Evolutionary conservation across 352 stramenopile genomes (phyloP).

Genomic region (Globisporangium paroecandrum): DNA sequence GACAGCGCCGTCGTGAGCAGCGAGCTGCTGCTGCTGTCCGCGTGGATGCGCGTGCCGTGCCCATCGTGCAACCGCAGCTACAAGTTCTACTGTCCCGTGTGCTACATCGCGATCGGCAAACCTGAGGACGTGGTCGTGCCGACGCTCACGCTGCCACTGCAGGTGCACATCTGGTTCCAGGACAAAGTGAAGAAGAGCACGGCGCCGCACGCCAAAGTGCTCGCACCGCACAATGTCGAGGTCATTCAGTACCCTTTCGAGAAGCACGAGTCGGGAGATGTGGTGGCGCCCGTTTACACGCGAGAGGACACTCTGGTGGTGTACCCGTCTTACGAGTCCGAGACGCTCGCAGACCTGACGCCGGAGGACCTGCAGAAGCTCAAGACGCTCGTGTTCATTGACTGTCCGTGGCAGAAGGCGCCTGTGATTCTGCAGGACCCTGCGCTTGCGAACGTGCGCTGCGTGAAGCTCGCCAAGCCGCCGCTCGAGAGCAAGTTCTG

Average conservation of each 20-base stretch:
- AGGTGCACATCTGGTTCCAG: conserved; percentile 84
- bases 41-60: conserved; percentile 59
- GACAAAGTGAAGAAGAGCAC: conserved; percentile 90
- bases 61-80: conserved; percentile 71
- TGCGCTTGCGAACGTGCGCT: conserved; percentile 49
- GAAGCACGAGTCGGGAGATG: conserved; percentile 2
- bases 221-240: conserved; percentile 65
- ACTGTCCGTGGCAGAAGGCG: conserved; percentile 85
- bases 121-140: conserved; percentile 50
- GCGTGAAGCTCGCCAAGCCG: conserved; percentile 76
- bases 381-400: conserved; percentile 81
- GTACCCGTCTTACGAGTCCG: conserved; percentile 71
- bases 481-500: conserved; percentile 85
- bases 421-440: conserved; percentile 65
- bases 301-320: conserved; percentile 65
- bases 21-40: conserved; percentile 11
- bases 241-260: conserved; percentile 63
- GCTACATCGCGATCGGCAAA: conserved; percentile 58
- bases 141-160: conserved; percentile 56
- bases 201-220: conserved; percentile 78
- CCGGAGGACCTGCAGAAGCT: conserved; percentile 53
- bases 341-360: conserved; percentile 59
- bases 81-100: conserved; percentile 86
- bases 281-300: conserved; percentile 41
- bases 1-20: conserved; percentile 4